Base-by-base conservation (phyloP, 768 basidiomycete species). In the Agrocybe praecox region DNA sequence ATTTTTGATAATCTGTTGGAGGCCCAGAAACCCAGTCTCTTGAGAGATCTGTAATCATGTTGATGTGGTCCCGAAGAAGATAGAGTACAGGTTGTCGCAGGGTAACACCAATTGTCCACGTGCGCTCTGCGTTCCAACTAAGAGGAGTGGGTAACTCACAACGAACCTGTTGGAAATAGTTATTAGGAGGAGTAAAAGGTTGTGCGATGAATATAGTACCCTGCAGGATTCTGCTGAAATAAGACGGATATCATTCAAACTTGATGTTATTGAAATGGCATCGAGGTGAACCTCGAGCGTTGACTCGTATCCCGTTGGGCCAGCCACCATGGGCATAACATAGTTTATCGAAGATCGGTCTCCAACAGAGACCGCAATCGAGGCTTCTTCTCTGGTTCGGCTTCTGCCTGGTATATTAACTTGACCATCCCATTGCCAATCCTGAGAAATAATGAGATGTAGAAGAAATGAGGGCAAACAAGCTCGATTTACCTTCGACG, bases 11-110 rank as follows among this genome's bases (percentile, higher is more conserved):
- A 67, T 94, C 89, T 32, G 81, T 85, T 0, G 88, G 86, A 22
- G 92, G 89, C 3, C 94, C 94, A 11, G 89, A 84, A 21, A 79
- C 80, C 94, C 96, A 98, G 67, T 98, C 96, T 62, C 87, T 90
- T 32, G 87, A 87, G n/a, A 98, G 80, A 70, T 98, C 96, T 3
- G 87, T 87, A 65, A 98, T 84, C 82, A 98, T 92, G 65, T 94
- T 96, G 73, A 95, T 85, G 66, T 98, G 96, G 67, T 98, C 96
- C 43, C 94, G 86, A 11, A 98, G 78, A 18, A 97, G 77, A 66
- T 86, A 91, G 33, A 96, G 77, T 1, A 82, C 73, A 1, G 96
- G 89, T 50, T 85, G 84, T 8, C 85, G 81, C 22, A 98, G 74
- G 11, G 82, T 83, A 45, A 94, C 69, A n/a, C 84, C 76, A 67